These are phyloP conservation scores for Candida chilensis DNA, from an alignment of 805 yeast species.

Conservation along the genomic window DNA sequence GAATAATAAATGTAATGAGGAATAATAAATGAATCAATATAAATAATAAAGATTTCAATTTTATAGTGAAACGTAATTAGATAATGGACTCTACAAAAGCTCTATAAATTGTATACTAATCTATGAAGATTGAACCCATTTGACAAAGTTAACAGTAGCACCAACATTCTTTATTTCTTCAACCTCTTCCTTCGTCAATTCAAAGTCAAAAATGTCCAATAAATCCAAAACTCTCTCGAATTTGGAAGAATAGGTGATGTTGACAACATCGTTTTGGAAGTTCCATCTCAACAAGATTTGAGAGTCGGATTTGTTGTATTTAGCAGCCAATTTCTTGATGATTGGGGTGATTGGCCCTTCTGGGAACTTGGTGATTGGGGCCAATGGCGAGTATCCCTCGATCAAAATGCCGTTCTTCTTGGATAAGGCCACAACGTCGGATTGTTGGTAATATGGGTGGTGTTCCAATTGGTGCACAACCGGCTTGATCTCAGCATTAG, in stretches of 20 bases:
- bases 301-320: constrained; percentile 23
- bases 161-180: constrained; percentile 13
- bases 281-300: constrained; percentile 39
- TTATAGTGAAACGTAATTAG: no score
- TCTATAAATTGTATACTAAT: no score
- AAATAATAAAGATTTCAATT: no score
- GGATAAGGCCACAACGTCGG: constrained; percentile 22
- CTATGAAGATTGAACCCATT: no score
- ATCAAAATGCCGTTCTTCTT: constrained; percentile 21
- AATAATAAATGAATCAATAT: no score
- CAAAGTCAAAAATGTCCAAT: constrained; percentile 21
- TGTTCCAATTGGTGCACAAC: constrained; percentile 55
- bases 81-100: no score
- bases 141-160: no score
- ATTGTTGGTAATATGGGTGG: constrained; percentile 19
- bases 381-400: constrained; percentile 38
- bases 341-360: constrained; percentile 18
- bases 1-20: no score
- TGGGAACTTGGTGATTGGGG: constrained; percentile 26
- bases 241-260: constrained; percentile 36
- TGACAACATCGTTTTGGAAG: constrained; percentile 28
- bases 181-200: constrained; percentile 17
- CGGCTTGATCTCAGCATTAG: constrained; percentile 36
- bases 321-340: constrained; percentile 16
- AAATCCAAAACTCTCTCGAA: constrained; percentile 26